These are phyloP conservation scores for Striga asiatica DNA, from an alignment of 257 asterid species.

Conservation along the genomic window DNA sequence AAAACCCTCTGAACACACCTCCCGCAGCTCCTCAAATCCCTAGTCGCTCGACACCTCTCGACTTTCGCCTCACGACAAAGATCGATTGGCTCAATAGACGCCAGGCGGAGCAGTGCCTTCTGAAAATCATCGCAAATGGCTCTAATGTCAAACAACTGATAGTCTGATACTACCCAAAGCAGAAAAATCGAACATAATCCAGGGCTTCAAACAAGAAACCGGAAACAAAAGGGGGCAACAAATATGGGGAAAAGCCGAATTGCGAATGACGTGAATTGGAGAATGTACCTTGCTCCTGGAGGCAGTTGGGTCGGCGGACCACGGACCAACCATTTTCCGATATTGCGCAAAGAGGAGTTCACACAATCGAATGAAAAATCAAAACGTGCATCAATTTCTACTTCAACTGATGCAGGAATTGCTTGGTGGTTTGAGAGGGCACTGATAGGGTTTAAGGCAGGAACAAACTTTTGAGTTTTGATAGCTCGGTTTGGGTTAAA, in stretches of 20 bases:
- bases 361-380: background rate
- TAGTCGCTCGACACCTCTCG: slow-evolving; percentile 86
- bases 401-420: slow-evolving; percentile 5
- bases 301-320: slow-evolving; percentile 31
- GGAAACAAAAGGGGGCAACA: background rate
- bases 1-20: slow-evolving; percentile 65
- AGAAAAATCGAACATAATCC: background rate
- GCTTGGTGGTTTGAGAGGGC: background rate
- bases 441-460: background rate
- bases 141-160: slow-evolving; percentile 6
- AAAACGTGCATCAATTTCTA: background rate
- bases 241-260: background rate
- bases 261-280: background rate
- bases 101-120: slow-evolving; percentile 69
- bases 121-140: slow-evolving; percentile 24
- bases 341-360: background rate
- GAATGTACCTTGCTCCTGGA: slow-evolving; percentile 32
- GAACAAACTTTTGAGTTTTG: no score
- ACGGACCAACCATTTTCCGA: slow-evolving; percentile 33
- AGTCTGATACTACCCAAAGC: background rate
- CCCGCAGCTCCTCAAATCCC: slow-evolving; percentile 93
- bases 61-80: slow-evolving; percentile 89
- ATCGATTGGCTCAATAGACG: slow-evolving; percentile 74
- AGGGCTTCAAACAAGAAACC: background rate
- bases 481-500: no score